Conservation (phyloP, 2,329 filamentous ascomycete genomes). For the Didymosphaeria variabile region DNA sequence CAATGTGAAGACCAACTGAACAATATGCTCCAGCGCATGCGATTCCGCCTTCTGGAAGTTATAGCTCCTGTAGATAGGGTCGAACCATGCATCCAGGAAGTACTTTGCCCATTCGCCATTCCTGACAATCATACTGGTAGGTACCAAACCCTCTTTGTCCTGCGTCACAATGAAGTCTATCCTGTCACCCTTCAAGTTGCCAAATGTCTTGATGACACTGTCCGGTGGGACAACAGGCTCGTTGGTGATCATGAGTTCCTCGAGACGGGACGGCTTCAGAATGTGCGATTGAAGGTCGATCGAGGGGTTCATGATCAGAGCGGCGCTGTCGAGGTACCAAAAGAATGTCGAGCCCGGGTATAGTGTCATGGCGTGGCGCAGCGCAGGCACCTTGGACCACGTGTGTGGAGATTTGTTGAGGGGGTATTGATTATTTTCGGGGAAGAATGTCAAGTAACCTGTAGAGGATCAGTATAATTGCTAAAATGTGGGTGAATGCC, state of each 20-base stretch:
- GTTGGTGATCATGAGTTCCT: slow-evolving; percentile 84
- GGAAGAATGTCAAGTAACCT: slow-evolving; percentile 90
- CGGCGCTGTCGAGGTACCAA: slow-evolving; percentile 86
- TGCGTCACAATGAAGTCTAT: slow-evolving; percentile 86
- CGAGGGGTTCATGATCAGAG: slow-evolving; percentile 86
- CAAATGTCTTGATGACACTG: slow-evolving; percentile 95
- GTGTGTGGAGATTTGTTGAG: slow-evolving; percentile 64
- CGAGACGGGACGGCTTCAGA: slow-evolving; percentile 72
- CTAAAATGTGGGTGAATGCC: too few relatives aligned
- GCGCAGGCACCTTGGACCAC: slow-evolving; percentile 83
- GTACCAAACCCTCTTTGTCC: slow-evolving; percentile 80
- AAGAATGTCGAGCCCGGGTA: slow-evolving; percentile 81
- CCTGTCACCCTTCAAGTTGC: slow-evolving; percentile 77
- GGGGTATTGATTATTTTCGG: slow-evolving; percentile 78
- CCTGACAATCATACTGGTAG: slow-evolving; percentile 79
- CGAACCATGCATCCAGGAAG: slow-evolving; percentile 95
- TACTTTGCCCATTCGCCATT: slow-evolving; percentile 92
- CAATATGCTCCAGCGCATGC: slow-evolving; percentile 78
- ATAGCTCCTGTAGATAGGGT: slow-evolving; percentile 91
- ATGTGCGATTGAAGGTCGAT: slow-evolving; percentile 75
- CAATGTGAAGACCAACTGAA: slow-evolving; percentile 52
- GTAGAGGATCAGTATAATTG: slow-evolving; percentile 19
- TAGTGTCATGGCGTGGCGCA: slow-evolving; percentile 86
- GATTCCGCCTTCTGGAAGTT: slow-evolving; percentile 95
- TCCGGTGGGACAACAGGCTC: slow-evolving; percentile 90